Evolutionary conservation across 2,329 filamentous ascomycete species (phyloP).

Genomic region (Apiospora kogelbergensis): DNA sequence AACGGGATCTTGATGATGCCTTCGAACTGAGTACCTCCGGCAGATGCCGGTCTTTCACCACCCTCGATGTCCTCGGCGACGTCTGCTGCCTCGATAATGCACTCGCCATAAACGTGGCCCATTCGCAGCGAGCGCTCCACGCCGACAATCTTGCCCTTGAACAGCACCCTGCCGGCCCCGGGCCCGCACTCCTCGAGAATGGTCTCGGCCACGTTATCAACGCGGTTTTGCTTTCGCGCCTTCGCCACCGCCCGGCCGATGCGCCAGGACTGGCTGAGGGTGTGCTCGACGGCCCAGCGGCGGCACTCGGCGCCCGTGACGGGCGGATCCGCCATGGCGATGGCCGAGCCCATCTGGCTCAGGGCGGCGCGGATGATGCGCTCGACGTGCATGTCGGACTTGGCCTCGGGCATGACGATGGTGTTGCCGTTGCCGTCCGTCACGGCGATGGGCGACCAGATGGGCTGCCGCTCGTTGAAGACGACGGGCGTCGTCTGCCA

Average conservation of each 20-base stretch:
- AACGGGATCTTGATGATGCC: slow-evolving; percentile 65
- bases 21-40: slow-evolving; percentile 27
- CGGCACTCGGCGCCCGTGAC: slow-evolving; percentile 49
- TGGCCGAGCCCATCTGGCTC: slow-evolving; percentile 55
- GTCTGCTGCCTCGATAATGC: slow-evolving; percentile 52
- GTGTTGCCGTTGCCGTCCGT: slow-evolving; percentile 45
- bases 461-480: slow-evolving; percentile 46
- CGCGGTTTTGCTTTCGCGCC: slow-evolving; percentile 47
- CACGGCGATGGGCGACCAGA: slow-evolving; percentile 44
- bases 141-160: slow-evolving; percentile 62
- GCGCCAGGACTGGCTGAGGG: slow-evolving; percentile 53
- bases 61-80: slow-evolving; percentile 32
- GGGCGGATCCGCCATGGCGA: slow-evolving; percentile 48
- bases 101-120: slow-evolving; percentile 61
- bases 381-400: slow-evolving; percentile 48
- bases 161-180: slow-evolving; percentile 55
- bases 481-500: slow-evolving; percentile 57
- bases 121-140: slow-evolving; percentile 56
- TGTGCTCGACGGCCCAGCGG: slow-evolving; percentile 52
- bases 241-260: slow-evolving; percentile 61
- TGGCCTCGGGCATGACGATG: slow-evolving; percentile 45
- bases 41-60: slow-evolving; percentile 13
- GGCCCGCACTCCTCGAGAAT: slow-evolving; percentile 58
- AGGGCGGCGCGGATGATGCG: slow-evolving; percentile 50
- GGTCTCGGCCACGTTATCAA: slow-evolving; percentile 55